phyloP scores from a whole-genome alignment of 202 grass and related monocot species.

The Hordeum pubiflorum region DNA sequence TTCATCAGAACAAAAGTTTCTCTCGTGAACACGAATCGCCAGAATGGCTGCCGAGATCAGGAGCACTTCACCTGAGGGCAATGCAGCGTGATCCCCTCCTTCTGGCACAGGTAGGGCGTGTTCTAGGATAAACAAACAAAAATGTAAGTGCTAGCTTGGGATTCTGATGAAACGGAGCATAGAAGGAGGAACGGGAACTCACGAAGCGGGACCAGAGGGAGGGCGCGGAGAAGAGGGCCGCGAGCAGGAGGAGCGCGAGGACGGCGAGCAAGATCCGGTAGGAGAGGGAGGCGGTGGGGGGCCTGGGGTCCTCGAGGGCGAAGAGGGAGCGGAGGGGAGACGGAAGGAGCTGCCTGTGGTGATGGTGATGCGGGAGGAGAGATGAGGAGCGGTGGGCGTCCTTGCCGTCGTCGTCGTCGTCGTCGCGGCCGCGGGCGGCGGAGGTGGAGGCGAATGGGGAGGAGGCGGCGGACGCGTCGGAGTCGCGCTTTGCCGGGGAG shows the following conservation, averaged over 20 bases:
- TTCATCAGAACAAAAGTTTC: slow-evolving; percentile 3
- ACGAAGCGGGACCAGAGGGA: slow-evolving; percentile 55
- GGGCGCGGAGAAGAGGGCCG: slow-evolving; percentile 25
- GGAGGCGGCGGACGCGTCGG: slow-evolving; percentile 25
- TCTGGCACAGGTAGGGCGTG: slow-evolving; percentile 65
- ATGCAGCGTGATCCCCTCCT: slow-evolving; percentile 62
- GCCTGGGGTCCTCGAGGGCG: slow-evolving; percentile 63
- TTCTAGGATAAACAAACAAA: slow-evolving; percentile 28
- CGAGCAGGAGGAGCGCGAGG: slow-evolving; percentile 48
- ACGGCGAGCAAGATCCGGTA: slow-evolving; percentile 62
- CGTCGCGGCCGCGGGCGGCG: slow-evolving; percentile 30
- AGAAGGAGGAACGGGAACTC: slow-evolving; percentile 14
- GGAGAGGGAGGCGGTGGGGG: slow-evolving; percentile 44
- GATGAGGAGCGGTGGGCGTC: slow-evolving; percentile 48
- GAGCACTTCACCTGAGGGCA: slow-evolving; percentile 51
- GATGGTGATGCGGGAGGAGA: slow-evolving; percentile 36
- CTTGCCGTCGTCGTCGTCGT: slow-evolving; percentile 49
- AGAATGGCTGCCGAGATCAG: slow-evolving; percentile 5
- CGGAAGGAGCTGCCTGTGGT: slow-evolving; percentile 31
- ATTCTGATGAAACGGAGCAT: background rate
- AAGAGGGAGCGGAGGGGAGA: slow-evolving; percentile 65
- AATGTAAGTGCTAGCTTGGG: background rate
- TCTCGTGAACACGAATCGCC: background rate
- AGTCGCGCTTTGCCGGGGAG: slow-evolving; percentile 60
- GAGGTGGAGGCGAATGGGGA: slow-evolving; percentile 41